These are phyloP conservation scores for Luzula sylvatica DNA, from an alignment of 176 grass and related monocot genomes.

Conservation along the genomic window DNA sequence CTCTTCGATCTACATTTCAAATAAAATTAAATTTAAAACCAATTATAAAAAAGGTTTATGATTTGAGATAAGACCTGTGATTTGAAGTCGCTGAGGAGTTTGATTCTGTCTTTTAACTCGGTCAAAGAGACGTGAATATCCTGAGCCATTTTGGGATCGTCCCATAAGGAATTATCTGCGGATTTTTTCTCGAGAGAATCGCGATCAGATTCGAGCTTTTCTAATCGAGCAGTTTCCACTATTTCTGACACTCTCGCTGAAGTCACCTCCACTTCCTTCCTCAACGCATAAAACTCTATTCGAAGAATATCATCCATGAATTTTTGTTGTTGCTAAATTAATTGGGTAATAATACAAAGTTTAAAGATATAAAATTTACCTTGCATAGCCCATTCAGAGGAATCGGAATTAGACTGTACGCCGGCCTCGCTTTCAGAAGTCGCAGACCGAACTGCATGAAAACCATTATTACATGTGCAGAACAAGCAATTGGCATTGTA, in stretches of 20 bases:
- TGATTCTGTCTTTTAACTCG: slow-evolving; percentile 82
- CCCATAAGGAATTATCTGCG: slow-evolving; percentile 66
- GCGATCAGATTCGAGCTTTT: slow-evolving; percentile 55
- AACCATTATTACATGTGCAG: too few relatives aligned
- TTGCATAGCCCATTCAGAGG: slow-evolving; percentile 83
- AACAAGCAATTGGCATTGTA: too few relatives aligned
- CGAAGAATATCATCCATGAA: too few relatives aligned
- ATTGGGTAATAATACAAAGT: too few relatives aligned
- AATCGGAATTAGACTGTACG: slow-evolving; percentile 39
- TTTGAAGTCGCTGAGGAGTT: slow-evolving; percentile 65
- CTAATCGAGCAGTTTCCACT: slow-evolving; percentile 49
- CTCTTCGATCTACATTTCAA: slow-evolving; percentile 65
- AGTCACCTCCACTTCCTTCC: slow-evolving; percentile 83
- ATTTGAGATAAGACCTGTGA: slow-evolving; percentile 40
- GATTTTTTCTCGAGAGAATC: slow-evolving; percentile 59
- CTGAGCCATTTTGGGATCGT: slow-evolving; percentile 86
- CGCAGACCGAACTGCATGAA: slow-evolving; percentile 45
- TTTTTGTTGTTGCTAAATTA: too few relatives aligned
- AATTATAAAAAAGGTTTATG: not conserved
- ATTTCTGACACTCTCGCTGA: slow-evolving; percentile 47
- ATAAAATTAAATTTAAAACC: not conserved
- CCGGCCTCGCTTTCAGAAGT: slow-evolving; percentile 48
- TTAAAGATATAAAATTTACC: too few relatives aligned
- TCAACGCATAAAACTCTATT: slow-evolving; percentile 77
- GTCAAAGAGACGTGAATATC: slow-evolving; percentile 75